Evolutionary conservation across 768 basidiomycete species (phyloP), one percentile per base, ranked within the genome.

Genomic region (Hirschioporus abietinus): DNA sequence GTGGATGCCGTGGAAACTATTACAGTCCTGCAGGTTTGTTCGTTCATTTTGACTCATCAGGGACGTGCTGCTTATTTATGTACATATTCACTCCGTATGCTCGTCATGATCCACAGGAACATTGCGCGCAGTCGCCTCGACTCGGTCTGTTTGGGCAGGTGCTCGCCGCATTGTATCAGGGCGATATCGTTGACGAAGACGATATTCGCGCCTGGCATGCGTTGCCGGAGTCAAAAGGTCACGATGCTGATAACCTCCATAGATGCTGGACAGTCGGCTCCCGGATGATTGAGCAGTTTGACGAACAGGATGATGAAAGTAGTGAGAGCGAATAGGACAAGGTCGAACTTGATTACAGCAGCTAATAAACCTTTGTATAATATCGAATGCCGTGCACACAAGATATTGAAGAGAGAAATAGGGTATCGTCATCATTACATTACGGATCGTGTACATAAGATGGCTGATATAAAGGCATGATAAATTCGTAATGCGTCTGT

Each of bases 171-270:
- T 80, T 95, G 17, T 99, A 98, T 76, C 92, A 96, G 73, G 83
- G 84, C n/a, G 96, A 99, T 74, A 85, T 97, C 60, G 88, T 97
- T 1, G 92, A 92, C 63, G 95, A 95, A 72, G 91, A 93, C 63
- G 90, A 94, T 69, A 90, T 98, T 70, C 86, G 92, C n/a, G 82
- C 79, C 63, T 99, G 96, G 96, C 89, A 95, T 76, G 79, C 75
- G 64, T 81, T 78, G 63, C 82, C 85, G 25, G 78, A 73, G 62
- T 85, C 88, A 30, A 83, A 81, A 73, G 80, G 79, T 4, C 68
- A 71, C 24, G 72, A 80, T 42, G 73, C 75, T 35, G 89, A 88
- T 65, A 89, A 88, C 70, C 72, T 90, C 64, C 80, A 82, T 73
- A 89, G 84, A 73, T 87, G 87, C 73, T 88, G 92, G 92, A 74